Evolutionary conservation across 192 early-diverging fungal genomes (phyloP).

Genomic region (Gamsiella multidivaricata): DNA sequence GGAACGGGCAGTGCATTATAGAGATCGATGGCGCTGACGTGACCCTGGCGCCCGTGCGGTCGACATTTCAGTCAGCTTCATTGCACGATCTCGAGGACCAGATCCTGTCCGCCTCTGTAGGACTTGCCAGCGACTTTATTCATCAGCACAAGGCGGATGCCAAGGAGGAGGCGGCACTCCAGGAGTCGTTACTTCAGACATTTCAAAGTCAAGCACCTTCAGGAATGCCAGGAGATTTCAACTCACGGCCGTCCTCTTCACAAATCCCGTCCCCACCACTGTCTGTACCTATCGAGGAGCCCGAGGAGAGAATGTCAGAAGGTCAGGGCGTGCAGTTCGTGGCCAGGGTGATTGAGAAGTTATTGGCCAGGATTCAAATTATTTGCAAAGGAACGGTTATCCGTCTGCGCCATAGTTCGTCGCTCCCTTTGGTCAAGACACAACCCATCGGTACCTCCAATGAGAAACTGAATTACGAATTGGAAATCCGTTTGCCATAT

Average conservation of each 20-base stretch:
- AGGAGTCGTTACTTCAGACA: constrained; percentile 64
- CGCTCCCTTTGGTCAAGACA: constrained; percentile 26
- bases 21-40: constrained; percentile 77
- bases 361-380: constrained; percentile 84
- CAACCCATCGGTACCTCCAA: neutral
- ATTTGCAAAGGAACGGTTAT: constrained; percentile 66
- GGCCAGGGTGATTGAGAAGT: constrained; percentile 84
- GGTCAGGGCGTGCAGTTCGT: constrained; percentile 80
- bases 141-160: constrained; percentile 68
- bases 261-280: too few relatives aligned
- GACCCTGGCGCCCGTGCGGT: constrained; percentile 57
- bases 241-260: constrained; percentile 13
- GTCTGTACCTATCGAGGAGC: too few relatives aligned
- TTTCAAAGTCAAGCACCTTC: constrained; percentile 52
- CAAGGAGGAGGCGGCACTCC: constrained; percentile 71
- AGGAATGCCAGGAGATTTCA: constrained; percentile 49
- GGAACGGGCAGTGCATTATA: constrained; percentile 80
- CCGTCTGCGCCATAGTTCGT: constrained; percentile 61
- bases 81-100: constrained; percentile 54
- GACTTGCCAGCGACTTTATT: constrained; percentile 91
- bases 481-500: constrained; percentile 60
- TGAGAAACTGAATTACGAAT: constrained; percentile 55
- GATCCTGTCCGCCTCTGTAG: constrained; percentile 83
- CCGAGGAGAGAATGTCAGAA: too few relatives aligned
- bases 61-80: constrained; percentile 6